Evolutionary conservation across 176 grass and related monocot genomes (phyloP), one percentile per base, ranked within the genome.

Genomic region (Hsuehochloa calcarea): DNA sequence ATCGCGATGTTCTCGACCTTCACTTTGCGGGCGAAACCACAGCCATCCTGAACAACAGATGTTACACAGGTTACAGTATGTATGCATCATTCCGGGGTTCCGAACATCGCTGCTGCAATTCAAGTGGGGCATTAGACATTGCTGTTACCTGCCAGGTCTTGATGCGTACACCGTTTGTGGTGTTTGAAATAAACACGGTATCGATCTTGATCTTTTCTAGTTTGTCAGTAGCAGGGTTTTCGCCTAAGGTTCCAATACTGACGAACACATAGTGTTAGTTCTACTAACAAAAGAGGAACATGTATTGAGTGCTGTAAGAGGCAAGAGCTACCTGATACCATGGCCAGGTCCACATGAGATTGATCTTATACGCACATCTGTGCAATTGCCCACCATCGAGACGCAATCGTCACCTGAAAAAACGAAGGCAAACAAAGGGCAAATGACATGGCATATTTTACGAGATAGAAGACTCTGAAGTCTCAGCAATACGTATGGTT

Each of bases 391-490:
- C 19, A 87, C 69, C n/a, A 97, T 95, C 25, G 95, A 94, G 27
- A 97, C 88, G 20, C 95, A 97, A 13, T 97, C 95, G 25, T 89
- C 89, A 37, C 95, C 95, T 97, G 72, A 70, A 34, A 87, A 45
- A 34, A 34, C 31, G 44, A 13, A 16, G 16, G 47, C 47, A 5
- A 50, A 50, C 14, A 13, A 50, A 50, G 14, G 47, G 47, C 14
- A 15, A 16, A 50, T 50, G 49, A 5, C 15, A 50, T 50, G 14
- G 16, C 49, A 50, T 5, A 5, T 14, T 17, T 17, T 16, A 50
- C 49, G 15, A 51, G 5, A 51, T 51, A 15, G 49, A 51, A 51
- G 49, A 17, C 6, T 22, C 2, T 22, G 2, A 22, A 3, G 6
- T 22, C 16, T 55, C 15, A 14, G 16, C 50, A 6, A 19, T 17